Evolutionary conservation across 2,329 filamentous ascomycete species (phyloP).

Genomic region (Thelonectria discophora): DNA sequence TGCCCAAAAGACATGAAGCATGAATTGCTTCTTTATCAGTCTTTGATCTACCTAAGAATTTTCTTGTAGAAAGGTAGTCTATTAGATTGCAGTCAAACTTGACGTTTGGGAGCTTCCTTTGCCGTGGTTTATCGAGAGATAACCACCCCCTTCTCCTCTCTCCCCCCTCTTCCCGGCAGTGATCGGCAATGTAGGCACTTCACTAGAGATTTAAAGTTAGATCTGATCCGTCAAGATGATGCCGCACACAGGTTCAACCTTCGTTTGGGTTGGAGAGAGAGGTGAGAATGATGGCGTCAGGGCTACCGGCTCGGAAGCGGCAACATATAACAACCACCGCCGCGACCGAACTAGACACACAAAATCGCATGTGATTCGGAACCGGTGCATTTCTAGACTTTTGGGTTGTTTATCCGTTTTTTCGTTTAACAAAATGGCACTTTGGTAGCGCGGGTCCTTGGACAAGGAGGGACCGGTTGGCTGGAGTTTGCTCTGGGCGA

Average conservation of each 20-base stretch:
- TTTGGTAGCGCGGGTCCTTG: background rate
- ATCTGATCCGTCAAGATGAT: conserved; percentile 5
- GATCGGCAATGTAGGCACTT: background rate
- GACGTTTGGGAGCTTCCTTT: too few relatives aligned
- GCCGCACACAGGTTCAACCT: background rate
- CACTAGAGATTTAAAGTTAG: conserved; percentile 9
- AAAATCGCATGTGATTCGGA: background rate
- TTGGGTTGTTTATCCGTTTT: background rate
- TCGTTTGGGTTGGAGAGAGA: background rate
- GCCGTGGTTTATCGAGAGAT: too few relatives aligned
- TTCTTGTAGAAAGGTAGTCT: too few relatives aligned
- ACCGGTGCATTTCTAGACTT: background rate
- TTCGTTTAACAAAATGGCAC: too few relatives aligned
- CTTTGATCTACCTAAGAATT: too few relatives aligned
- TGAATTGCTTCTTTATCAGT: too few relatives aligned
- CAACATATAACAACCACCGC: background rate
- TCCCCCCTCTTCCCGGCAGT: background rate
- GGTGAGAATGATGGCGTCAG: background rate
- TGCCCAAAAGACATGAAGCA: background rate
- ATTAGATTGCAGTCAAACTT: too few relatives aligned
- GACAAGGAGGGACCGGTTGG: conserved; percentile 2
- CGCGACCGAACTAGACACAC: background rate
- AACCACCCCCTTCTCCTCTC: background rate
- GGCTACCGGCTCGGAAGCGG: background rate
- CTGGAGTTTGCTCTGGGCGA: conserved; percentile 9